These are phyloP conservation scores for Reticulascus tulasneorum DNA, from an alignment of 2,329 filamentous ascomycete genomes.

Conservation along the genomic window DNA sequence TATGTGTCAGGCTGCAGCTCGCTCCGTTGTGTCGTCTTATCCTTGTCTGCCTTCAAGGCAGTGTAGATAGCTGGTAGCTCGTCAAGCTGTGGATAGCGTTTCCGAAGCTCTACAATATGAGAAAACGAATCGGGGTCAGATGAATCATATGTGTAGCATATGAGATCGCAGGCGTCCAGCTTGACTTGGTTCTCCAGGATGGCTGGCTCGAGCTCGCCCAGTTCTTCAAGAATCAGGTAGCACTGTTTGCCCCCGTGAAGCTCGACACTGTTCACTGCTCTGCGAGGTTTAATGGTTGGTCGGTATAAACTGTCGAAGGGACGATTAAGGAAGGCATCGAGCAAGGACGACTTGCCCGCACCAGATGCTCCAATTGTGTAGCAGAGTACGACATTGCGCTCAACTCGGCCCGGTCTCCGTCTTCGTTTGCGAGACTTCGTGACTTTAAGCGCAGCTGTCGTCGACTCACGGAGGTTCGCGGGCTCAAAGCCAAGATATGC, in stretches of 20 bases:
- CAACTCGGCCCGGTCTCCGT: conserved; percentile 76
- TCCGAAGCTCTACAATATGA: conserved; percentile 78
- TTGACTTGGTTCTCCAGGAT: conserved; percentile 89
- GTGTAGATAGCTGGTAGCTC: conserved; percentile 89
- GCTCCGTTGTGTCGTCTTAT: conserved; percentile 93
- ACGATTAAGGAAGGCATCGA: conserved; percentile 87
- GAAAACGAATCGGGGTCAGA: conserved; percentile 94
- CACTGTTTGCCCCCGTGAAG: conserved; percentile 94
- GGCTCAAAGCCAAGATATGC: conserved; percentile 95
- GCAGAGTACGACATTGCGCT: conserved; percentile 90
- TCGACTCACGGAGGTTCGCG: conserved; percentile 67
- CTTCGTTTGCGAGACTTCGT: conserved; percentile 88
- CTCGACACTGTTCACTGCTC: conserved; percentile 94
- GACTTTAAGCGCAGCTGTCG: conserved; percentile 81
- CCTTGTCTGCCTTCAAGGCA: conserved; percentile 89
- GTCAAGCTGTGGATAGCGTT: conserved; percentile 77
- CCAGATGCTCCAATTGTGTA: conserved; percentile 84
- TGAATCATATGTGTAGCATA: conserved; percentile 96
- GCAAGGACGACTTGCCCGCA: conserved; percentile 85
- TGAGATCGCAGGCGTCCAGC: conserved; percentile 85
- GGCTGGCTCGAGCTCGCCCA: conserved; percentile 91
- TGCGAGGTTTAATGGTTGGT: conserved; percentile 90
- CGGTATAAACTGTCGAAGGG: conserved; percentile 81
- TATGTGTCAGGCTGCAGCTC: conserved; percentile 91
- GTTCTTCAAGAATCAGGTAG: conserved; percentile 91